These are phyloP conservation scores for Fomitopsis pinicola DNA, from an alignment of 1,284 basidiomycete genomes.

Conservation along the genomic window DNA sequence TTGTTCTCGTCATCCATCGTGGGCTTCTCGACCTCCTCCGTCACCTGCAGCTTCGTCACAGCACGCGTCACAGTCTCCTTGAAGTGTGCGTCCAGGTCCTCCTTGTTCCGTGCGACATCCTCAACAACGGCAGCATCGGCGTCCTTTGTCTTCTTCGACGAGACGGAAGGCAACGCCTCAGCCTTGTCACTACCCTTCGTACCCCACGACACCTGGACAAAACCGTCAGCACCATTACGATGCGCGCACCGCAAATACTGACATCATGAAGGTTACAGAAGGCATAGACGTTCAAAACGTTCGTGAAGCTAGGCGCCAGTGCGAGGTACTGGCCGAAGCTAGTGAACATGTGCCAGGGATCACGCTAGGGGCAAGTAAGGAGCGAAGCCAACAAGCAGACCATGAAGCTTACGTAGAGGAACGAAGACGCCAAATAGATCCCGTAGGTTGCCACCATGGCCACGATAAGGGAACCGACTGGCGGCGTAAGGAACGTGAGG, in stretches of 20 bases:
- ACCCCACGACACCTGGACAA: constrained; percentile 77
- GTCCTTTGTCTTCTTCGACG: constrained; percentile 77
- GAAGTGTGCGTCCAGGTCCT: constrained; percentile 91
- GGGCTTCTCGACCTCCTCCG: constrained; percentile 74
- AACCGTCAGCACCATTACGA: constrained; percentile 2
- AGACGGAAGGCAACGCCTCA: constrained; percentile 89
- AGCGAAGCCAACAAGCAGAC: not conserved
- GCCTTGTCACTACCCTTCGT: constrained; percentile 96
- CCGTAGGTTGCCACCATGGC: constrained; percentile 89
- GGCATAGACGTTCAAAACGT: constrained; percentile 93
- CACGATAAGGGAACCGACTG: constrained; percentile 81
- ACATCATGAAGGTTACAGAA: constrained; percentile 96
- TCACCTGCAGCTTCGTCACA: constrained; percentile 74
- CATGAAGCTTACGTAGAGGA: constrained; percentile 74
- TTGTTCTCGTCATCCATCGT: constrained; percentile 91
- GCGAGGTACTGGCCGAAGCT: constrained; percentile 92
- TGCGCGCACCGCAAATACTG: constrained; percentile 15
- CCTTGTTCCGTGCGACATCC: constrained; percentile 75
- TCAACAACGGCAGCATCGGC: constrained; percentile 78
- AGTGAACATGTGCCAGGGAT: constrained; percentile 99
- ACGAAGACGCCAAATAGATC: constrained; percentile 80
- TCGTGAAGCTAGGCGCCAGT: constrained; percentile 88
- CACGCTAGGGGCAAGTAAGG: constrained; percentile 49
- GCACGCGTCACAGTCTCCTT: constrained; percentile 92
- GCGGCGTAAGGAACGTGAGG: constrained; percentile 62